A percentile compares a stretch with the other conserved stretches of the same genome.
Evolutionary conservation across 805 yeast genomes (phyloP).

Genomic region (Wickerhamiella vanderwaltii): DNA sequence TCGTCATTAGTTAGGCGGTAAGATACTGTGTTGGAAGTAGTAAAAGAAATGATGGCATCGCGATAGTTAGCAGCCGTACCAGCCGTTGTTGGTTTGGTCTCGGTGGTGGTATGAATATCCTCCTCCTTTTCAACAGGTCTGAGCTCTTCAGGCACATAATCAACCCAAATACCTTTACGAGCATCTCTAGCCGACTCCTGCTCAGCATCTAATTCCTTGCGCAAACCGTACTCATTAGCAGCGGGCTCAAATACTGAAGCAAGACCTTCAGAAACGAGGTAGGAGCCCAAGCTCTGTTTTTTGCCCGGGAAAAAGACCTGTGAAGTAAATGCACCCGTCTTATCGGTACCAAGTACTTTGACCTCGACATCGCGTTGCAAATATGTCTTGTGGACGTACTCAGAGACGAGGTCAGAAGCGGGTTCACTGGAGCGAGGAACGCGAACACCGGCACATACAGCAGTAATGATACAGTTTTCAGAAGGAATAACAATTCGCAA

Average conservation of each 20-base stretch:
- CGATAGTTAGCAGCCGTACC: conserved; percentile 24
- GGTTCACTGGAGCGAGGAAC: conserved; percentile 31
- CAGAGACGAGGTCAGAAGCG: conserved; percentile 38
- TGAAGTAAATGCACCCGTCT: conserved; percentile 72
- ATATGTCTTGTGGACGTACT: conserved; percentile 40
- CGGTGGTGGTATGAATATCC: conserved; percentile 16
- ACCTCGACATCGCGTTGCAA: conserved; percentile 65
- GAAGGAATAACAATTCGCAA: conserved; percentile 54
- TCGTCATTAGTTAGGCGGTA: conserved; percentile 20
- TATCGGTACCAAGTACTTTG: conserved; percentile 58
- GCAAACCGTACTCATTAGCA: conserved; percentile 44
- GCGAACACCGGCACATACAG: conserved; percentile 65
- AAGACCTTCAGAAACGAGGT: conserved; percentile 49
- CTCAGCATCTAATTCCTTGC: conserved; percentile 43
- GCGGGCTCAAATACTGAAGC: conserved; percentile 56
- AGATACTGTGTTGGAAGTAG: conserved; percentile 19
- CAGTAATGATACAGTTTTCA: conserved; percentile 55
- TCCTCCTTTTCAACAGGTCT: conserved; percentile 16
- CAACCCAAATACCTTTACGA: conserved; percentile 55
- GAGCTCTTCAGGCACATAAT: conserved; percentile 36
- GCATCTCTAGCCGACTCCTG: conserved; percentile 46
- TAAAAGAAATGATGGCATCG: conserved; percentile 28
- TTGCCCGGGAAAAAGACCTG: conserved; percentile 39
- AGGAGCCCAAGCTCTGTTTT: conserved; percentile 33
- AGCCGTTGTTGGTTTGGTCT: conserved; percentile 15